Conservation (phyloP, 2,329 filamentous ascomycete genomes). For the Hypoxylon sp. region DNA sequence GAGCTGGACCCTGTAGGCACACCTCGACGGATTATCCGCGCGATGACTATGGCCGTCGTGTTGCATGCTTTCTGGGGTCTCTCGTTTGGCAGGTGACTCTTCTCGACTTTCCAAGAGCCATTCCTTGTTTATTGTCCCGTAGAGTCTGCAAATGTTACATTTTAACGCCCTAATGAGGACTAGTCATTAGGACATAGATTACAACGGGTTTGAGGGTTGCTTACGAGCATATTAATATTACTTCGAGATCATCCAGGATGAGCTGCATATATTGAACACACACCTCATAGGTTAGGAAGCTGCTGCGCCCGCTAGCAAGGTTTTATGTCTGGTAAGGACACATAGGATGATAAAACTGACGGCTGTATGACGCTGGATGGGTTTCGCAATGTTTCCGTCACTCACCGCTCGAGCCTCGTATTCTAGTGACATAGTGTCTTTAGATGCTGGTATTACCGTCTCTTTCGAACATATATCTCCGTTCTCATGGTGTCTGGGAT, state of each 20-base stretch:
- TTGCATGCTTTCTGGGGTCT: too few relatives aligned
- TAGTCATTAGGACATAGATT: neutral
- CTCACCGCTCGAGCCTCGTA: neutral
- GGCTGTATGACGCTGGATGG: constrained; percentile 5
- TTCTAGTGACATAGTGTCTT: neutral
- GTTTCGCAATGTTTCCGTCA: neutral
- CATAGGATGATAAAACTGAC: neutral
- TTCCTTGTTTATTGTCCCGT: too few relatives aligned
- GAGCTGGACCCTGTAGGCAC: too few relatives aligned
- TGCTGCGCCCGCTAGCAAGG: neutral
- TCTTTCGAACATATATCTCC: neutral
- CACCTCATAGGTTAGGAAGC: neutral
- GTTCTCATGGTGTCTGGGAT: neutral
- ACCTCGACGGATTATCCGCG: too few relatives aligned
- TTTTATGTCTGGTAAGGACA: neutral
- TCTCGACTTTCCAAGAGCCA: too few relatives aligned
- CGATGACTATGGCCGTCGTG: too few relatives aligned
- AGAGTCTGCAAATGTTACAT: neutral
- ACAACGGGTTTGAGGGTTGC: neutral
- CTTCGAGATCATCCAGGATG: neutral
- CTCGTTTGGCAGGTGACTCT: too few relatives aligned
- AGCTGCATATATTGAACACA: neutral
- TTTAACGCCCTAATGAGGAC: neutral
- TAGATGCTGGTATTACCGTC: neutral
- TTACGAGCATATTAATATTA: too few relatives aligned